phyloP scores from a whole-genome alignment of 345 rosid species.

The Heritiera littoralis region DNA sequence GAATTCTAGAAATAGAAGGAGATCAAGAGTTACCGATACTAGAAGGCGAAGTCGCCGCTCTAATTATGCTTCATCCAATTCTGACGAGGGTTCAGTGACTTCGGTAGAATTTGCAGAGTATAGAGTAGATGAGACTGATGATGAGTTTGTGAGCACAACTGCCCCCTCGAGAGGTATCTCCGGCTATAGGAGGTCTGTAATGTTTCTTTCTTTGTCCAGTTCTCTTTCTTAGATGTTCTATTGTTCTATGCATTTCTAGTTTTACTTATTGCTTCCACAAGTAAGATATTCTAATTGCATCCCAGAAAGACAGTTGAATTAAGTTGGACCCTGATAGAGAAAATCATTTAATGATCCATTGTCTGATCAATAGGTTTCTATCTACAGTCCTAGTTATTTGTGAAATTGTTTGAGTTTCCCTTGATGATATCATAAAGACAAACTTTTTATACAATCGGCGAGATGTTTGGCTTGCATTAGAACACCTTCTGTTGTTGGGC shows the following conservation, averaged over 20 bases:
- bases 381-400: background rate
- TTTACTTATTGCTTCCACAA: background rate
- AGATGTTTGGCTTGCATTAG: conserved; percentile 8
- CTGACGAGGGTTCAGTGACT: conserved; percentile 90
- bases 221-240: background rate
- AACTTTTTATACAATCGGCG: background rate
- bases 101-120: conserved; percentile 76
- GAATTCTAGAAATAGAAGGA: conserved; percentile 82
- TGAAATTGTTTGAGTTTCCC: background rate
- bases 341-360: background rate
- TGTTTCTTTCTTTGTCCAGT: conserved; percentile 19
- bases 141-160: conserved; percentile 61
- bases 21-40: conserved; percentile 69
- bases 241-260: background rate
- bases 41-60: conserved; percentile 74
- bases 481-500: background rate
- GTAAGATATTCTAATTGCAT: background rate
- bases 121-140: conserved; percentile 83
- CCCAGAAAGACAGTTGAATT: background rate
- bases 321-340: background rate
- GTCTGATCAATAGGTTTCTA: background rate
- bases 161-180: conserved; percentile 60
- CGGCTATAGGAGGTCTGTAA: conserved; percentile 69
- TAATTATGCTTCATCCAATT: conserved; percentile 70
- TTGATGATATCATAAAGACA: background rate